These are phyloP conservation scores for Aureobasidium sp. DNA, from an alignment of 2,329 filamentous ascomycete genomes.

Conservation along the genomic window DNA sequence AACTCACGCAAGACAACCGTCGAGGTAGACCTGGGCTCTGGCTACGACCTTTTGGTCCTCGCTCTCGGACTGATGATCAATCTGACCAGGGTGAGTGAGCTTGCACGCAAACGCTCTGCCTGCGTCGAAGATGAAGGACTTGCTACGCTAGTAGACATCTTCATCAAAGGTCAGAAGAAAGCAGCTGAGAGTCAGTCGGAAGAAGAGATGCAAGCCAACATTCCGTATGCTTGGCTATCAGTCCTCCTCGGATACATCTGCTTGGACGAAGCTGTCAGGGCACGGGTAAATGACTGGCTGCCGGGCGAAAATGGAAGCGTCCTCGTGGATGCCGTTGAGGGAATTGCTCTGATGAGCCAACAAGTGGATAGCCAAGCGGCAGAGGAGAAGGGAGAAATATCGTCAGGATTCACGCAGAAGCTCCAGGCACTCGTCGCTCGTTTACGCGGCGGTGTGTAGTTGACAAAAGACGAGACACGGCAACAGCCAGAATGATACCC, in stretches of 20 bases:
- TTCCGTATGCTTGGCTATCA: conserved; percentile 79
- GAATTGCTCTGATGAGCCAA: conserved; percentile 56
- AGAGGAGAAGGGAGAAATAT: conserved; percentile 41
- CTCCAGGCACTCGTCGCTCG: conserved; percentile 46
- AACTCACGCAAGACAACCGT: conserved; percentile 16
- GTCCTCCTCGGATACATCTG: conserved; percentile 78
- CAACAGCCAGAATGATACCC: conserved; percentile 6
- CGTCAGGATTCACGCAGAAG: conserved; percentile 46
- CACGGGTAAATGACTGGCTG: conserved; percentile 29
- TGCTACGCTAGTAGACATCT: conserved; percentile 22
- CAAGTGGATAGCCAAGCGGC: conserved; percentile 48
- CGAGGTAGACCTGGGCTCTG: conserved; percentile 41
- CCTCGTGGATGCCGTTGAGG: conserved; percentile 52
- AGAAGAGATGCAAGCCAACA: conserved; percentile 66
- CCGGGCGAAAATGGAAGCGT: conserved; percentile 42
- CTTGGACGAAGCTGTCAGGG: conserved; percentile 44
- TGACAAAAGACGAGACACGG: background rate
- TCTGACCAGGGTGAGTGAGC: conserved; percentile 68
- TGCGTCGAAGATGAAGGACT: conserved; percentile 18
- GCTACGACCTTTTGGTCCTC: conserved; percentile 67
- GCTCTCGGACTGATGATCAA: conserved; percentile 81
- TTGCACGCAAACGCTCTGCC: conserved; percentile 36
- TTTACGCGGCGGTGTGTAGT: background rate
- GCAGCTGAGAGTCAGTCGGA: conserved; percentile 56
- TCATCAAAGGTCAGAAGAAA: conserved; percentile 24